Percentiles rank a stretch among this genome's conserved stretches.
Conservation (phyloP, 2,329 filamentous ascomycete genomes). For the Verticillium dahliae region DNA sequence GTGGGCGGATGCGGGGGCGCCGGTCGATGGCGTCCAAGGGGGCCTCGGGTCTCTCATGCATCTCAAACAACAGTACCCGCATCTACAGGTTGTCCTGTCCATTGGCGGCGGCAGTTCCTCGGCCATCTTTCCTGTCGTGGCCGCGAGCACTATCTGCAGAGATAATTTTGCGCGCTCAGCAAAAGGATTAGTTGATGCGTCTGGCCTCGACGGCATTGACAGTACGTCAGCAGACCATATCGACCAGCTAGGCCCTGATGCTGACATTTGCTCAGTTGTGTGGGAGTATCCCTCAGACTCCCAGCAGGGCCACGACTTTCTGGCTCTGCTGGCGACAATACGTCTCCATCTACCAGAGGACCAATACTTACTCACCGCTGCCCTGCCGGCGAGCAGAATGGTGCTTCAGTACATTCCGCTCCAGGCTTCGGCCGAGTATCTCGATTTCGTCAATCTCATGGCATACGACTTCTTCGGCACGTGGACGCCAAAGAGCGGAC, state of each 20-base stretch:
- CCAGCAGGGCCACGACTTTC: constrained; percentile 63
- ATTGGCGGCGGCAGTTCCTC: constrained; percentile 64
- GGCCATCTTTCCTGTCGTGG: constrained; percentile 61
- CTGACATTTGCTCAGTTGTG: constrained; percentile 49
- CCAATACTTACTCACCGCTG: constrained; percentile 63
- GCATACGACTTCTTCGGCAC: constrained; percentile 73
- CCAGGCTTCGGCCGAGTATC: constrained; percentile 50
- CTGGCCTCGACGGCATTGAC: constrained; percentile 58
- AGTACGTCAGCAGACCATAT: constrained; percentile 38
- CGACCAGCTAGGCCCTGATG: constrained; percentile 17
- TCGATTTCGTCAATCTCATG: constrained; percentile 74
- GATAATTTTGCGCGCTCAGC: constrained; percentile 68
- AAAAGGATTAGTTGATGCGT: constrained; percentile 60
- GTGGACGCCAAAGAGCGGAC: constrained; percentile 62
- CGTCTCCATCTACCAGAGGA: constrained; percentile 63
- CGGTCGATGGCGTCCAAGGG: constrained; percentile 64
- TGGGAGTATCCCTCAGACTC: constrained; percentile 70
- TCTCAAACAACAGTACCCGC: constrained; percentile 63
- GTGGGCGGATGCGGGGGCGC: constrained; percentile 66
- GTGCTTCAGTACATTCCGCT: constrained; percentile 66
- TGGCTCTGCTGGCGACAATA: constrained; percentile 59
- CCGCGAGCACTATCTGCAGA: constrained; percentile 50
- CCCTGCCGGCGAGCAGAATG: constrained; percentile 61
- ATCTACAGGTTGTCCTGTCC: constrained; percentile 70
- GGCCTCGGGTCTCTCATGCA: constrained; percentile 68